Evolutionary conservation across 768 basidiomycete species (phyloP), one percentile per base, ranked within the genome.

Genomic region (Termitomyces eurrhizus): DNA sequence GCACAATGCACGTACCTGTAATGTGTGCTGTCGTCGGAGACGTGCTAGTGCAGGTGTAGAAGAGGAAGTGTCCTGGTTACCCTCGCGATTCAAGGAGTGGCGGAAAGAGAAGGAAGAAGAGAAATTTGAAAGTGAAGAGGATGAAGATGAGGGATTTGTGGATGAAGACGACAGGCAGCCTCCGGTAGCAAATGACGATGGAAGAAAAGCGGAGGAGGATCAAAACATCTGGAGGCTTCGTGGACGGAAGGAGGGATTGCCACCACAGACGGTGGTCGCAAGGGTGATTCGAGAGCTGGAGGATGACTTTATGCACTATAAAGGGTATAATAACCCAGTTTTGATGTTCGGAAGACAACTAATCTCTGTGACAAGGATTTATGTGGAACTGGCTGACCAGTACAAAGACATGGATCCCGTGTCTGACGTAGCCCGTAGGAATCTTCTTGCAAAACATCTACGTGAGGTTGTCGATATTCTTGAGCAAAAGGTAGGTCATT

Each of bases 251-350:
- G 71, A 75, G 45, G 79, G 78, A 52, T 66, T 92, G 7, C 95
- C 93, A 2, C 90, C 93, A 26, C 95, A 98, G 73, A 95, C 94
- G 0, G 85, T 96, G 13, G 81, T 97, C 4, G 81, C 86, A 33
- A 79, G 90, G 4, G 93, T 97, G 12, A 76, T 98, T 35, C 72
- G 89, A 61, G 93, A 96, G 73, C 78, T 99, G 8, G 96, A 98
- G 70, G 94, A 94, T 62, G 96, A 99, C 69, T 98, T 98, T 68
- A 85, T 84, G 39, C 93, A 94, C 74, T 96, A 95, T 72, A 97
- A 93, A 75, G 87, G 89, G 97, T 98, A 65, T 33, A 86, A 77
- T 26, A 36, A 39, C 60, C 51, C 50, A 41, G 45, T n/a, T 58
- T 49, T 41, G 42, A 32, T 56, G 21, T 50, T 54, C 26, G 60